Evolutionary conservation across 2,329 filamentous ascomycete genomes (phyloP).

Genomic region (Diaporthe destruens): DNA sequence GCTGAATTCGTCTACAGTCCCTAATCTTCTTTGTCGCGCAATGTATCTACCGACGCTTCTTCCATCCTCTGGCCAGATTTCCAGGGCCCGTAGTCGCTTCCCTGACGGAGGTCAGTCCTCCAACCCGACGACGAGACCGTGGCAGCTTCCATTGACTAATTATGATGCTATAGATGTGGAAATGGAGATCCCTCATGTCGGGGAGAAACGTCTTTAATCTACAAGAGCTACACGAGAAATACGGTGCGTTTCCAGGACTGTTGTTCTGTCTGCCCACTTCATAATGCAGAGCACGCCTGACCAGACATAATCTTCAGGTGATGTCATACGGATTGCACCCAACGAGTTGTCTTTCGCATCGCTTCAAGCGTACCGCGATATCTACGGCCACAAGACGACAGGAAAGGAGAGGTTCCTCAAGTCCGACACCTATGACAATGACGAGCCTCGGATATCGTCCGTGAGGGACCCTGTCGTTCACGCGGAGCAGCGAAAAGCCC

Average conservation of each 20-base stretch:
- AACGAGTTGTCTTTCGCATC: slow-evolving; percentile 32
- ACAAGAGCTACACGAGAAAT: slow-evolving; percentile 27
- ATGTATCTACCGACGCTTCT: slow-evolving; percentile 37
- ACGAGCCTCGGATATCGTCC: slow-evolving; percentile 46
- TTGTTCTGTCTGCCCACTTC: neutral
- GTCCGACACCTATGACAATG: slow-evolving; percentile 51
- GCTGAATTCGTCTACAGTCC: neutral
- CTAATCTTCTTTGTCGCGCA: neutral
- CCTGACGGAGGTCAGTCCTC: neutral
- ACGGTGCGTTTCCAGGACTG: slow-evolving; percentile 11
- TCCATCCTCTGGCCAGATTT: slow-evolving; percentile 38
- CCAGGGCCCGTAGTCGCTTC: slow-evolving; percentile 31
- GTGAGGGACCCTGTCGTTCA: slow-evolving; percentile 48
- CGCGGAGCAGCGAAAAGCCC: slow-evolving; percentile 46
- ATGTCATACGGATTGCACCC: slow-evolving; percentile 40
- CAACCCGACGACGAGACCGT: no score
- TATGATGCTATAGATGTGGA: slow-evolving; percentile 2
- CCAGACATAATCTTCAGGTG: slow-evolving; percentile 40
- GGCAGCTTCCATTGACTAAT: neutral
- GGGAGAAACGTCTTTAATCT: slow-evolving; percentile 29
- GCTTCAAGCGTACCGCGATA: slow-evolving; percentile 31
- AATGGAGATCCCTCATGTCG: slow-evolving; percentile 8
- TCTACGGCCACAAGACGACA: slow-evolving; percentile 36
- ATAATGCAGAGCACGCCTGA: no score
- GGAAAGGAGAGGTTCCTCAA: slow-evolving; percentile 38